Percentiles rank a stretch among this genome's conserved stretches.
Evolutionary conservation across 1,139 yeast species (phyloP).

Genomic region (Pichia cactophila): DNA sequence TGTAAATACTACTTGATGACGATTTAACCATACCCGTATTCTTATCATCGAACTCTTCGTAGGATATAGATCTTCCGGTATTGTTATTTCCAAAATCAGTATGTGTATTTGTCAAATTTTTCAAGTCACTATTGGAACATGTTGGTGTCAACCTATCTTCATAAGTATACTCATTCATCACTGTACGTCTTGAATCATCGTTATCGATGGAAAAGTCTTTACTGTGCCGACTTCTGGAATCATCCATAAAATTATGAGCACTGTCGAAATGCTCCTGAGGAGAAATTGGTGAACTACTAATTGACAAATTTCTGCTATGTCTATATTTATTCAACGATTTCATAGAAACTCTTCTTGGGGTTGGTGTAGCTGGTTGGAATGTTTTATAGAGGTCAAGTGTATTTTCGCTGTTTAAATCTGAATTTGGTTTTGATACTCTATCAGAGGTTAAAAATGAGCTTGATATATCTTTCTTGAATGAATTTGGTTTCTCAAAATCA

Average conservation of each 20-base stretch:
- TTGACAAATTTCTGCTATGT: constrained; percentile 6
- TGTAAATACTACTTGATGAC: neutral
- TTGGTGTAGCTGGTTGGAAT: neutral
- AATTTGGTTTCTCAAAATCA: neutral
- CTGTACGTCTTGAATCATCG: neutral
- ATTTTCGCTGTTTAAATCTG: neutral
- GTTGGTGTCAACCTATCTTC: neutral
- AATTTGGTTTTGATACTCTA: neutral
- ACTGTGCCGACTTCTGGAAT: neutral
- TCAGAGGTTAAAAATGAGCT: neutral
- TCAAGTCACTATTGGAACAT: neutral
- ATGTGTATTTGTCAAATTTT: neutral
- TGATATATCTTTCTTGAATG: neutral
- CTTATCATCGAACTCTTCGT: constrained; percentile 2
- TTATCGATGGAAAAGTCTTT: neutral
- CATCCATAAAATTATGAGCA: neutral
- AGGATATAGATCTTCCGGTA: neutral
- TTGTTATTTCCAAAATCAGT: neutral
- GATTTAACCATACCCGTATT: constrained; percentile 3
- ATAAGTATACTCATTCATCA: neutral
- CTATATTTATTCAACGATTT: neutral
- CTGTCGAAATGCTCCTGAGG: neutral
- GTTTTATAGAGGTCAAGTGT: neutral
- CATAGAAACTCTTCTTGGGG: neutral
- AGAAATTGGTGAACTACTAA: constrained; percentile 3